Evolutionary conservation across 2,329 filamentous ascomycete species (phyloP), one percentile per base, ranked within the genome.

Genomic region (Phaeoacremonium minimum): DNA sequence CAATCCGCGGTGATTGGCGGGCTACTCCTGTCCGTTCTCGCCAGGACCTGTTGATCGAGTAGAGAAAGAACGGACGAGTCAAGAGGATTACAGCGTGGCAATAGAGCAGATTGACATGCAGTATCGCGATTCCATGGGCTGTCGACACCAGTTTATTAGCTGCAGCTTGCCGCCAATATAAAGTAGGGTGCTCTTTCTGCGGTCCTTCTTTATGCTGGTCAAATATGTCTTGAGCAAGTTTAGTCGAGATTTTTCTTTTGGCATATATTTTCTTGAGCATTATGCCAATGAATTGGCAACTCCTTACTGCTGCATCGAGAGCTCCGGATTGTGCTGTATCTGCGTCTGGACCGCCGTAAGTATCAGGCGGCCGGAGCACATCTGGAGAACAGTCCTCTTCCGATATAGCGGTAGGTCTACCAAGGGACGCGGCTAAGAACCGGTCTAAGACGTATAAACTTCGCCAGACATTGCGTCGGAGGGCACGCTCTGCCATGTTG

Each of bases 381-480:
- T 69, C 65, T 3, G 68, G 66, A 13, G 75, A 77, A 50, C 77
- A 83, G 41, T 83, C 77, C 14, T 77, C 71, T 42, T 83, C 75
- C 5, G 70, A 69, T 33, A 85, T 83, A 7, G 75, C 71, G 2
- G 70, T 69, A 0, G 80, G 80, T 8, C 78, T 69, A 5, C 81
- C 81, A 2, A 85, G 60, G 2, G 76, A 77, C 16, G 76, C 73
- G 2, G 80, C 73, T 2, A 84, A 61, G 35, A 84, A 77, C 13
- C 75, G 68, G 48, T 85, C 81, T 7, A 85, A 64, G 12, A 85
- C 64, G 40, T 81, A 83, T 1, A 85, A 56, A 9, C 76, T 80
- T 38, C 73, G 71, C 80, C 79, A 85, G 4, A 84, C 55, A 33
- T 77, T 82, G 18, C 71, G 69, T 20, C 78, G 65, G 7, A 70